phyloP scores from a whole-genome alignment of 2,329 filamentous ascomycete genomes.

The Colletotrichum sp. region DNA sequence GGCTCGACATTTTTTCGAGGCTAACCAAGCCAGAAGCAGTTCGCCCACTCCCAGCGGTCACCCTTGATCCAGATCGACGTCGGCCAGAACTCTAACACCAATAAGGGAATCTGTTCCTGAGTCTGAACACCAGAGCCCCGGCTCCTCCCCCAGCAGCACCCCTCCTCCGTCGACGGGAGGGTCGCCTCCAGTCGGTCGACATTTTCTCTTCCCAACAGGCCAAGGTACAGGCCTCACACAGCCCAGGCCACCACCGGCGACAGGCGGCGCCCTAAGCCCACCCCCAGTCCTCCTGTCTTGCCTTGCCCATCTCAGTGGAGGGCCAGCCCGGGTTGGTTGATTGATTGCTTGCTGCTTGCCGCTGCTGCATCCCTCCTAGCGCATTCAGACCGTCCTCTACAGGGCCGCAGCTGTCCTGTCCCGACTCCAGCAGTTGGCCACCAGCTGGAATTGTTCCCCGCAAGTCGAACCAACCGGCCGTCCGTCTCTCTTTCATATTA shows the following conservation, averaged over 20 bases:
- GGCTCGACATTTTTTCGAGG: conserved; percentile 12
- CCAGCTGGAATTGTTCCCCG: background rate
- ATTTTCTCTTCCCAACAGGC: background rate
- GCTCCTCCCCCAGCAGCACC: background rate
- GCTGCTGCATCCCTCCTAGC: background rate
- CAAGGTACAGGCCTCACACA: background rate
- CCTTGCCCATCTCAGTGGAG: background rate
- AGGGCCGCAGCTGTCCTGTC: background rate
- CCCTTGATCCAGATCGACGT: conserved; percentile 19
- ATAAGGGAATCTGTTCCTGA: conserved; percentile 16
- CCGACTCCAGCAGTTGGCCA: background rate
- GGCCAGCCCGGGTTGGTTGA: background rate
- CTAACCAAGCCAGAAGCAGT: conserved; percentile 18
- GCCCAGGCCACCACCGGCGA: background rate
- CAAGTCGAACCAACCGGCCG: background rate
- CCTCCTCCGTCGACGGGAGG: background rate
- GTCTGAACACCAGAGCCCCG: background rate
- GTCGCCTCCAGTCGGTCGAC: background rate
- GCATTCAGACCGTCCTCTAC: background rate
- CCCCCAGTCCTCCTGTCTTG: background rate
- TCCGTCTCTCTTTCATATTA: background rate
- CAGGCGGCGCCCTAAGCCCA: background rate
- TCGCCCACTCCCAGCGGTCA: conserved; percentile 11
- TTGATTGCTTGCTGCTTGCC: background rate
- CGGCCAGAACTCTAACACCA: conserved; percentile 21